Evolutionary conservation across 2,329 filamentous ascomycete species (phyloP).

Genomic region (Ilyonectria robusta): DNA sequence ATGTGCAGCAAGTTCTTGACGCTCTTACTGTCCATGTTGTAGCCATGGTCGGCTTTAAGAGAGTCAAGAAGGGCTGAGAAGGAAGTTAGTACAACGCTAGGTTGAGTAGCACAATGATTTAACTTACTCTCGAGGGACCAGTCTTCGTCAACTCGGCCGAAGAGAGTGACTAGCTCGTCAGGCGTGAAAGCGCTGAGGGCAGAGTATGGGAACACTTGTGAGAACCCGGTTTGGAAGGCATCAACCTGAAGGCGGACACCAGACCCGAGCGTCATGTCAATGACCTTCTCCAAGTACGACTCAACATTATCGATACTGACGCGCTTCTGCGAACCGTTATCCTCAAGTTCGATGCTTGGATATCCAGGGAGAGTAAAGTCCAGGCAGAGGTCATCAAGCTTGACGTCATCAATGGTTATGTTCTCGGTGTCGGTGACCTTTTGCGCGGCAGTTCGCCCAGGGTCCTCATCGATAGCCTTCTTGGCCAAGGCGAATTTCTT

Average conservation of each 20-base stretch:
- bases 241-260: constrained; percentile 92
- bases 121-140: constrained; percentile 96
- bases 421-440: constrained; percentile 79
- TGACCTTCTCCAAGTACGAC: constrained; percentile 87
- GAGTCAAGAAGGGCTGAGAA: constrained; percentile 90
- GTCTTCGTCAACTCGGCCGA: constrained; percentile 93
- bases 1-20: constrained; percentile 93
- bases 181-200: constrained; percentile 95
- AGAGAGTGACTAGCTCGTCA: constrained; percentile 93
- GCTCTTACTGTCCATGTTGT: constrained; percentile 97
- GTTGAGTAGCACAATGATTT: background rate
- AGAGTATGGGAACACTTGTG: constrained; percentile 95
- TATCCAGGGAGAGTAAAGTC: constrained; percentile 97
- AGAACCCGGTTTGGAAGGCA: constrained; percentile 92
- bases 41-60: constrained; percentile 98
- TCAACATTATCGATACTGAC: constrained; percentile 96
- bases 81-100: constrained; percentile 31
- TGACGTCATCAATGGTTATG: constrained; percentile 81
- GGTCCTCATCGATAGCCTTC: constrained; percentile 83
- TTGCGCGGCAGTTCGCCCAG: constrained; percentile 73
- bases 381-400: constrained; percentile 87
- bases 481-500: constrained; percentile 90
- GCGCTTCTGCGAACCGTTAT: constrained; percentile 79
- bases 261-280: constrained; percentile 90
- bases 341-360: constrained; percentile 84